Evolutionary conservation across 202 grass and related monocot species (phyloP).

Genomic region (Panicum hallii): DNA sequence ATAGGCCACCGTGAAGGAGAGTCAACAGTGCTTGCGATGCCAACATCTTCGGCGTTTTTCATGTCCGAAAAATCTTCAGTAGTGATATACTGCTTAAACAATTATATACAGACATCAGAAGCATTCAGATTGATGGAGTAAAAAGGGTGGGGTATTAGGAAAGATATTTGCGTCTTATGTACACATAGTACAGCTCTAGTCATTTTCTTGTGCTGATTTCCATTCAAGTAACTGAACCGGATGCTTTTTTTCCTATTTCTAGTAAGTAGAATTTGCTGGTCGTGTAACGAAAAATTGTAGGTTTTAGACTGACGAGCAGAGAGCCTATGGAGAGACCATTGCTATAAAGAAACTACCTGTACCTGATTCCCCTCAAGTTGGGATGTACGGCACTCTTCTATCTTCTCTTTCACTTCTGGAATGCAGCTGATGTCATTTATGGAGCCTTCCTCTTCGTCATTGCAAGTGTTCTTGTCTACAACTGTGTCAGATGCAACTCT

Average conservation of each 20-base stretch:
- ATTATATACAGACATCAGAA: background rate
- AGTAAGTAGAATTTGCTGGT: background rate
- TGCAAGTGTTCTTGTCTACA: conserved; percentile 28
- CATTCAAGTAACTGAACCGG: background rate
- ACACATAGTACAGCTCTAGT: background rate
- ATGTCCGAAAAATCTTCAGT: conserved; percentile 22
- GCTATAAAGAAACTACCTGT: background rate
- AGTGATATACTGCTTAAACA: conserved; percentile 36
- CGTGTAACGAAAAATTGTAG: background rate
- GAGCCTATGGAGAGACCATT: background rate
- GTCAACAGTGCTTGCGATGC: conserved; percentile 20
- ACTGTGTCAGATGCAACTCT: conserved; percentile 27
- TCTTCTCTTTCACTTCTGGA: conserved; percentile 7
- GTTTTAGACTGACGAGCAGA: background rate
- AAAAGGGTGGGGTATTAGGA: background rate
- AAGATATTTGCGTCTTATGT: background rate
- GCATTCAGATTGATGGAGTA: background rate
- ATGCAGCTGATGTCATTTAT: conserved; percentile 28
- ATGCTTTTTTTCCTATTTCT: background rate
- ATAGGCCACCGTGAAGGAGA: conserved; percentile 57
- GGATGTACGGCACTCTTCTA: background rate
- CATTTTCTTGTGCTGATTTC: background rate
- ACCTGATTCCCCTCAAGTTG: conserved; percentile 50
- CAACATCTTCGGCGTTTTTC: conserved; percentile 32
- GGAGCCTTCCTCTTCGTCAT: conserved; percentile 32